These are phyloP conservation scores for Quercus variabilis DNA, from an alignment of 306 rosid species.

Conservation along the genomic window DNA sequence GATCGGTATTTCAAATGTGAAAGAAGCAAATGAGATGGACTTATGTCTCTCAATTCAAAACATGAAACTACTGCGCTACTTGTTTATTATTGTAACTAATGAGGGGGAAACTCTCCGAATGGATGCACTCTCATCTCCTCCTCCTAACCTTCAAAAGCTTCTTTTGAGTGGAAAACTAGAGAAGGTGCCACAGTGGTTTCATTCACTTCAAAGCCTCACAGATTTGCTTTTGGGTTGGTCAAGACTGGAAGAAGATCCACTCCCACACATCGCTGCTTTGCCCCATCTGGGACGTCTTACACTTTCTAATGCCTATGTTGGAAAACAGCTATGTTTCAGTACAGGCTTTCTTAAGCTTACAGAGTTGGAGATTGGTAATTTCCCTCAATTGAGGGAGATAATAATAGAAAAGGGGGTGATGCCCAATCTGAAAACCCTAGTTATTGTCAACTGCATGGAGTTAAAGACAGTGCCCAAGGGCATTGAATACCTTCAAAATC, in stretches of 20 bases:
- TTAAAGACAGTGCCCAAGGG: conserved; percentile 4
- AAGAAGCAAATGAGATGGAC: background rate
- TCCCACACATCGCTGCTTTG: no score
- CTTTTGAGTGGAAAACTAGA: no score
- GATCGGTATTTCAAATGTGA: background rate
- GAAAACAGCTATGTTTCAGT: background rate
- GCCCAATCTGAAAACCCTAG: background rate
- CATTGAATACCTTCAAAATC: background rate
- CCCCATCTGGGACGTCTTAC: fast-evolving
- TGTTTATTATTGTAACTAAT: background rate
- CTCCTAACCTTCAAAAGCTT: no score
- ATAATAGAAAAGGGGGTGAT: background rate
- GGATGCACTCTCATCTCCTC: background rate
- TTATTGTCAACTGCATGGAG: background rate
- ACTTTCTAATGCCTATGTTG: background rate
- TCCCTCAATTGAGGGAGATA: conserved; percentile 5
- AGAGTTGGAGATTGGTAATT: background rate
- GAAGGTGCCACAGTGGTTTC: no score
- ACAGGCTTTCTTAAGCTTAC: conserved; percentile 11
- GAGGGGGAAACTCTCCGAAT: background rate
- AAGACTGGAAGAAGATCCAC: no score
- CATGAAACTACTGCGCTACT: background rate
- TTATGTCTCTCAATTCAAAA: conserved; percentile 7
- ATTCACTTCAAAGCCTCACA: no score
- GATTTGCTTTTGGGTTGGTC: fast-evolving